phyloP scores from a whole-genome alignment of 2,329 filamentous ascomycete genomes.

The Colletotrichum musicola region DNA sequence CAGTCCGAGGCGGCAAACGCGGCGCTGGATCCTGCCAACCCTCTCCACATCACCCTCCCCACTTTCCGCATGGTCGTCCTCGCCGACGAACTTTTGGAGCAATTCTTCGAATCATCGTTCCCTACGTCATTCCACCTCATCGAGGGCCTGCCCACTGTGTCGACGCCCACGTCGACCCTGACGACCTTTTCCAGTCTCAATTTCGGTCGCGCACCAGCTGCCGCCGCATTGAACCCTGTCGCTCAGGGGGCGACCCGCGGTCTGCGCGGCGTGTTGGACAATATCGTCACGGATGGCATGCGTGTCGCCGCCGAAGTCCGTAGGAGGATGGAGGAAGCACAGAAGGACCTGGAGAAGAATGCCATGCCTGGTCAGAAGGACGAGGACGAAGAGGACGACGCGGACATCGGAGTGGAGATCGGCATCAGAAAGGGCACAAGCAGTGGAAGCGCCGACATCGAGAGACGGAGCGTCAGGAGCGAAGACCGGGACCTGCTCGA shows the following conservation, averaged over 20 bases:
- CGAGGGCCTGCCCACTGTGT: constrained; percentile 63
- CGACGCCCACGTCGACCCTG: constrained; percentile 69
- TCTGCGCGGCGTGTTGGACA: constrained; percentile 92
- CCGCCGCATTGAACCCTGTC: constrained; percentile 53
- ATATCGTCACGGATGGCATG: constrained; percentile 98
- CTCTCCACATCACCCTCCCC: constrained; percentile 93
- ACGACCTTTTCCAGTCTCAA: constrained; percentile 87
- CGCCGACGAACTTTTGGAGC: constrained; percentile 93
- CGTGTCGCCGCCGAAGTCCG: constrained; percentile 93
- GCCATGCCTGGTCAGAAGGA: constrained; percentile 73
- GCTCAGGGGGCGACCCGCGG: constrained; percentile 76
- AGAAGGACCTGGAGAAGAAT: constrained; percentile 89
- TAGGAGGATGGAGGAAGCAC: constrained; percentile 94
- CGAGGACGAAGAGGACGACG: constrained; percentile 78
- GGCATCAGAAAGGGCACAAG: constrained; percentile 52
- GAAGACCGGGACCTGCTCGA: constrained; percentile 79
- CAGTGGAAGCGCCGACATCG: constrained; percentile 65
- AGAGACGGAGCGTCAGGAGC: constrained; percentile 73
- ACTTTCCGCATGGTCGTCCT: constrained; percentile 99
- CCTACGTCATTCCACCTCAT: constrained; percentile 92
- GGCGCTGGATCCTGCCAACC: constrained; percentile 91
- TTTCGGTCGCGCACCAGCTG: constrained; percentile 60
- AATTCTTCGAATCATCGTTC: constrained; percentile 98
- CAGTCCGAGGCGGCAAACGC: constrained; percentile 85
- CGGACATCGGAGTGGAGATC: constrained; percentile 61